Percentiles rank a stretch among this genome's conserved stretches.
phyloP scores from a whole-genome alignment of 441 rosid genomes.

The Flueggea neowawraea region DNA sequence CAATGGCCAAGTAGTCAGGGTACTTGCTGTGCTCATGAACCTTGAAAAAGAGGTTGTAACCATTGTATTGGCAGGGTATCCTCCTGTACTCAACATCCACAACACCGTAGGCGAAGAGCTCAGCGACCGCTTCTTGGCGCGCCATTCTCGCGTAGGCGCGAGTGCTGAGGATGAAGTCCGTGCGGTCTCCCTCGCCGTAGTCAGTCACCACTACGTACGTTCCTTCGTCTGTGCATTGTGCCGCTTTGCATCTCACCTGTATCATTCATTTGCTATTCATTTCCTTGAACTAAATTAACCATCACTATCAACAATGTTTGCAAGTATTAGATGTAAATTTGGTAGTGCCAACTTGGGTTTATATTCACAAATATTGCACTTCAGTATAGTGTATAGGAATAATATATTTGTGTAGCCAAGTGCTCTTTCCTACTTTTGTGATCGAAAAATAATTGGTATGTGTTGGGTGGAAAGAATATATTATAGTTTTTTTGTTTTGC shows the following conservation, averaged over 20 bases:
- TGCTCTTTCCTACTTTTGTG: too few relatives aligned
- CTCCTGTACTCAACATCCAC: constrained; percentile 69
- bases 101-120: constrained; percentile 63
- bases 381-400: too few relatives aligned
- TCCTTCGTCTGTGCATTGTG: constrained; percentile 65
- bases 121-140: constrained; percentile 21
- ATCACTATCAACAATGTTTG: not conserved
- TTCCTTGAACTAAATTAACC: not conserved
- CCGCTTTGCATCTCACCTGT: constrained; percentile 75
- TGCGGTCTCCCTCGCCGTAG: constrained; percentile 80
- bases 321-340: too few relatives aligned
- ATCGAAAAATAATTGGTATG: too few relatives aligned
- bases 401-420: too few relatives aligned
- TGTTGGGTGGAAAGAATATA: too few relatives aligned
- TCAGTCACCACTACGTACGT: constrained; percentile 70
- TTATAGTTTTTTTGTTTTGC: too few relatives aligned
- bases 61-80: constrained; percentile 56
- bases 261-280: not conserved
- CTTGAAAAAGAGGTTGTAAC: constrained; percentile 48
- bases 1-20: constrained; percentile 45
- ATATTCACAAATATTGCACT: too few relatives aligned
- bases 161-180: constrained; percentile 83
- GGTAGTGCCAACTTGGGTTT: too few relatives aligned
- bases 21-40: constrained; percentile 66
- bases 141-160: constrained; percentile 65